A percentile compares a stretch with the other conserved stretches of the same genome.
These are phyloP conservation scores for Acidiella bohemica DNA, from an alignment of 495 filamentous ascomycete genomes.

Conservation along the genomic window DNA sequence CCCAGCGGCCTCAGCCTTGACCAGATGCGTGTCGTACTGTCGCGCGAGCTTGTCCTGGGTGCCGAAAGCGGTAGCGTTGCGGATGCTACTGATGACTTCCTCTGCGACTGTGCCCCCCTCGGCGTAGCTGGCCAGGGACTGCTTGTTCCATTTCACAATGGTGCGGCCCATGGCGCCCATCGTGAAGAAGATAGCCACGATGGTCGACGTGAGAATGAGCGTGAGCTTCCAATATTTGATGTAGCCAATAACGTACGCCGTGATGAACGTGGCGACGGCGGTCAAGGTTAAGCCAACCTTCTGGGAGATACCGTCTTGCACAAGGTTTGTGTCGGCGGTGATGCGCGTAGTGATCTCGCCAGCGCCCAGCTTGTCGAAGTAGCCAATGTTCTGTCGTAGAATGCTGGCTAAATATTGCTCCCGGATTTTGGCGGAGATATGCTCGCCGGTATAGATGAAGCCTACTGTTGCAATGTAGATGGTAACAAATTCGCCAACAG, in stretches of 20 bases:
- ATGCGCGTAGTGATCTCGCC: slow-evolving; percentile 90
- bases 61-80: slow-evolving; percentile 85
- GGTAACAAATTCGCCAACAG: slow-evolving; percentile 68
- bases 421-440: slow-evolving; percentile 71
- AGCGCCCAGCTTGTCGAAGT: slow-evolving; percentile 81
- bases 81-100: slow-evolving; percentile 86
- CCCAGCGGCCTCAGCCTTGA: slow-evolving; percentile 60
- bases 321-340: slow-evolving; percentile 76
- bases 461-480: slow-evolving; percentile 73
- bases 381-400: slow-evolving; percentile 80
- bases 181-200: slow-evolving; percentile 55
- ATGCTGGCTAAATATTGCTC: slow-evolving; percentile 72
- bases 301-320: slow-evolving; percentile 81
- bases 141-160: slow-evolving; percentile 66
- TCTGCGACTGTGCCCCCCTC: slow-evolving; percentile 80
- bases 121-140: slow-evolving; percentile 64
- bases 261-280: slow-evolving; percentile 63
- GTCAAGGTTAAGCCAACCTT: slow-evolving; percentile 66
- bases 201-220: slow-evolving; percentile 64
- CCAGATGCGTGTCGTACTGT: slow-evolving; percentile 67
- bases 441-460: slow-evolving; percentile 90
- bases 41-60: slow-evolving; percentile 78
- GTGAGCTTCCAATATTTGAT: slow-evolving; percentile 76
- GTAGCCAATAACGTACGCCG: slow-evolving; percentile 82
- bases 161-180: slow-evolving; percentile 62